These are phyloP conservation scores for Phaffia rhodozyma DNA, from an alignment of 1,284 basidiomycete genomes.

Conservation along the genomic window DNA sequence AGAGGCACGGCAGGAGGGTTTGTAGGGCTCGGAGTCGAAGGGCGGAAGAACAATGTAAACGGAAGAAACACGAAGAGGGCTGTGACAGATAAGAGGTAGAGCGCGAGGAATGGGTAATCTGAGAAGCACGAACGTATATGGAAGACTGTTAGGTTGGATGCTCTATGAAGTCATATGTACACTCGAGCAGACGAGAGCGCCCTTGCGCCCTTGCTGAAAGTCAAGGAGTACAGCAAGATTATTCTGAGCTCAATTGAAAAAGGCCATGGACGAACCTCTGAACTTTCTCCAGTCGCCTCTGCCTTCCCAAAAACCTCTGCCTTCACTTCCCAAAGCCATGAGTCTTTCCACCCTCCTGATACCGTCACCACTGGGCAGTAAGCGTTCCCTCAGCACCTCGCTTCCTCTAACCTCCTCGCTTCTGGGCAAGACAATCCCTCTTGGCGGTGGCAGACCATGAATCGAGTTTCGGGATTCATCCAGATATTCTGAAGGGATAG, in stretches of 20 bases:
- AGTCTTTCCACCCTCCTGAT: constrained; percentile 11
- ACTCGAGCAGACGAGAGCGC: no score
- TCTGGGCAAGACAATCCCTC: not conserved
- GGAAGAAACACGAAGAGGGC: constrained; percentile 26
- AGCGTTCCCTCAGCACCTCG: not conserved
- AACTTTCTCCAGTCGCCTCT: constrained; percentile 30
- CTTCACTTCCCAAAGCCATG: not conserved
- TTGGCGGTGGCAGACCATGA: not conserved
- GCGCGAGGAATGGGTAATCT: constrained; percentile 34
- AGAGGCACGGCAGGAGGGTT: constrained; percentile 22
- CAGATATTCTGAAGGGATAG: constrained; percentile 8
- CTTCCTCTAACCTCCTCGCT: not conserved
- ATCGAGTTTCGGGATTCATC: not conserved
- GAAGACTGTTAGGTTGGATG: not conserved
- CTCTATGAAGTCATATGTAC: no score
- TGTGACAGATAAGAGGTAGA: constrained; percentile 30
- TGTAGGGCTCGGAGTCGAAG: constrained; percentile 19
- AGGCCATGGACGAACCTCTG: constrained; percentile 27
- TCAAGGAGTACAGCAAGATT: not conserved
- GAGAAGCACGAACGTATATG: not conserved
- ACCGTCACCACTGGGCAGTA: not conserved
- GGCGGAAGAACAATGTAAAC: constrained; percentile 7
- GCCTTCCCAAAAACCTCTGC: constrained; percentile 20
- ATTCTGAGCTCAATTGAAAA: no score
- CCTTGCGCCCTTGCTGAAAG: no score